Evolutionary conservation across 2,329 filamentous ascomycete genomes (phyloP).

Genomic region (Pyrenophora teres): DNA sequence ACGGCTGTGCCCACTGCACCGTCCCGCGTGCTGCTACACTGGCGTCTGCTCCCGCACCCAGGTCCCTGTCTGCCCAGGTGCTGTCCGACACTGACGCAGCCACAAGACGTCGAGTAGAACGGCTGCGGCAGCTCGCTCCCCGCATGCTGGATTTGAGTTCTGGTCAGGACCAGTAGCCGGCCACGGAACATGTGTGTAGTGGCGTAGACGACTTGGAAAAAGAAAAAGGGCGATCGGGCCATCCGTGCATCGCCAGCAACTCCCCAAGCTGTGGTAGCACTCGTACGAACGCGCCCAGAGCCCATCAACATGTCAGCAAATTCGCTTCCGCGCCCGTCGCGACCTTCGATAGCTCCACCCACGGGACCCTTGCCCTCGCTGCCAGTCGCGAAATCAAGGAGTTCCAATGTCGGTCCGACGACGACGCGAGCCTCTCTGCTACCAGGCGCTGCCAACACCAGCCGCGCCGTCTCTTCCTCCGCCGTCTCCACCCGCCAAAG

Average conservation of each 20-base stretch:
- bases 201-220: conserved; percentile 22
- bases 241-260: conserved; percentile 16
- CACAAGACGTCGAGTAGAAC: not conserved
- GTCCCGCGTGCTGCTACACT: conserved; percentile 7
- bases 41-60: conserved; percentile 16
- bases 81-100: conserved; percentile 20
- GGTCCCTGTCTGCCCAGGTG: conserved; percentile 15
- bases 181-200: conserved; percentile 36
- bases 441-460: conserved; percentile 26
- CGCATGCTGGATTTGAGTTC: conserved; percentile 7
- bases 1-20: conserved; percentile 13
- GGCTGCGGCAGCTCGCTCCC: conserved; percentile 13
- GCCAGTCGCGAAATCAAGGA: conserved; percentile 72
- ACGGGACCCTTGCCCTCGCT: conserved; percentile 74
- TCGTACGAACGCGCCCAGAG: conserved; percentile 9
- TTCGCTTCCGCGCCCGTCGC: conserved; percentile 69
- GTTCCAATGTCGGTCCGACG: conserved; percentile 50
- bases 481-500: conserved; percentile 32
- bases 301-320: conserved; percentile 55
- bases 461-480: conserved; percentile 42
- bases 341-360: conserved; percentile 67
- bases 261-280: conserved; percentile 8
- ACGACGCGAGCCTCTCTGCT: conserved; percentile 36
- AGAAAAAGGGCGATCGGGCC: conserved; percentile 15
- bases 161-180: conserved; percentile 5